phyloP scores from a whole-genome alignment of 257 asterid species.

The Vinca minor region DNA sequence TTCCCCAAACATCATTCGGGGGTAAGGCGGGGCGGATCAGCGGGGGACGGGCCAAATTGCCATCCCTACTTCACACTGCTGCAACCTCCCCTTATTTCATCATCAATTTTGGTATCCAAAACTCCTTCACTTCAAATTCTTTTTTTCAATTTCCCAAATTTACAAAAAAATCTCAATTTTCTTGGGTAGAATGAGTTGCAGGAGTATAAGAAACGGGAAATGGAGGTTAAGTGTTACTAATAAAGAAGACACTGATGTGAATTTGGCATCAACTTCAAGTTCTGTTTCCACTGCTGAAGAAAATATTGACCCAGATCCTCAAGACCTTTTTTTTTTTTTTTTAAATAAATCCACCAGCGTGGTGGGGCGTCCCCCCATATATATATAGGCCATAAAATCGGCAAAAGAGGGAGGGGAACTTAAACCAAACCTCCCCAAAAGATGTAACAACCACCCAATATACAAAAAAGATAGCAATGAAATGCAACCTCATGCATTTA shows the following conservation, averaged over 20 bases:
- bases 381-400: too few relatives aligned
- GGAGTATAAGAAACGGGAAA: conserved; percentile 16
- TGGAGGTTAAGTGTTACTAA: conserved; percentile 32
- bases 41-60: too few relatives aligned
- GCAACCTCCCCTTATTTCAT: conserved; percentile 10
- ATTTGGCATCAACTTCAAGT: conserved; percentile 20
- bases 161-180: conserved; percentile 11
- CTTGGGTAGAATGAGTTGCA: not conserved
- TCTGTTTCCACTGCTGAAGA: conserved; percentile 25
- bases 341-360: too few relatives aligned
- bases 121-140: not conserved
- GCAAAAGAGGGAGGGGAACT: too few relatives aligned
- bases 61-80: conserved; percentile 16
- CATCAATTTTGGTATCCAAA: conserved; percentile 7
- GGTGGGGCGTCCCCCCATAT: too few relatives aligned
- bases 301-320: conserved; percentile 39
- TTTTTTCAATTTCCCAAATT: not conserved
- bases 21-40: too few relatives aligned
- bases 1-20: too few relatives aligned
- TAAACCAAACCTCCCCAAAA: too few relatives aligned
- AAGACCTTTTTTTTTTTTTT: too few relatives aligned
- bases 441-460: too few relatives aligned
- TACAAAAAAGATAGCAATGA: too few relatives aligned
- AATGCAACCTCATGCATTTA: too few relatives aligned
- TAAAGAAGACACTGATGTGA: conserved; percentile 32